A percentile compares a stretch with the other conserved stretches of the same genome.
Conservation (phyloP, 257 asterid species). For the Nicotiana knightiana region DNA sequence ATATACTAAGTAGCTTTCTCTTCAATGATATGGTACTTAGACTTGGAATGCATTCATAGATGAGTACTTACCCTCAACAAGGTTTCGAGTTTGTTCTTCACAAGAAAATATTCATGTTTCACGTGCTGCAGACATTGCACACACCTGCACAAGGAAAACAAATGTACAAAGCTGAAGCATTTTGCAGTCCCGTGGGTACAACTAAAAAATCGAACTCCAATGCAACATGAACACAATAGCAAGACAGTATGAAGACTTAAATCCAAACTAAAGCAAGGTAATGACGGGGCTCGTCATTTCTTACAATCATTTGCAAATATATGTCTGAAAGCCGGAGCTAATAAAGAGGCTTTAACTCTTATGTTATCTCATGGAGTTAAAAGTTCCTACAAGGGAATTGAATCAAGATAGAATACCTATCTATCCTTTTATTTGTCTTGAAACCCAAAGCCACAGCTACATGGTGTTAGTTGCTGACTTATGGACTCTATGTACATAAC, state of each 20-base stretch:
- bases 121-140: constrained; percentile 27
- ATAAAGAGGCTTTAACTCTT: not conserved
- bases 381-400: not conserved
- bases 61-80: constrained; percentile 22
- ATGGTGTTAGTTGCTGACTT: not conserved
- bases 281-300: not conserved
- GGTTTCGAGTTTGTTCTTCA: constrained; percentile 31
- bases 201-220: not conserved
- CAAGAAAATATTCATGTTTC: constrained; percentile 26
- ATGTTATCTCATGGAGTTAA: not conserved
- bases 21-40: not conserved
- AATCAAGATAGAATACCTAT: not conserved
- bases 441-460: not conserved
- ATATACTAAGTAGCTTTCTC: not conserved
- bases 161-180: not conserved
- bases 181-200: not conserved
- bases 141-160: constrained; percentile 21
- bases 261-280: not conserved
- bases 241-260: not conserved
- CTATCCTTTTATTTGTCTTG: not conserved
- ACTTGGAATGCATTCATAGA: not conserved
- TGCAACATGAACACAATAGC: not conserved
- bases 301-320: not conserved
- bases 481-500: not conserved
- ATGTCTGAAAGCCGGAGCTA: not conserved